phyloP scores from a whole-genome alignment of 2,329 filamentous ascomycete species.

The Aspergillus novofumigatus region DNA sequence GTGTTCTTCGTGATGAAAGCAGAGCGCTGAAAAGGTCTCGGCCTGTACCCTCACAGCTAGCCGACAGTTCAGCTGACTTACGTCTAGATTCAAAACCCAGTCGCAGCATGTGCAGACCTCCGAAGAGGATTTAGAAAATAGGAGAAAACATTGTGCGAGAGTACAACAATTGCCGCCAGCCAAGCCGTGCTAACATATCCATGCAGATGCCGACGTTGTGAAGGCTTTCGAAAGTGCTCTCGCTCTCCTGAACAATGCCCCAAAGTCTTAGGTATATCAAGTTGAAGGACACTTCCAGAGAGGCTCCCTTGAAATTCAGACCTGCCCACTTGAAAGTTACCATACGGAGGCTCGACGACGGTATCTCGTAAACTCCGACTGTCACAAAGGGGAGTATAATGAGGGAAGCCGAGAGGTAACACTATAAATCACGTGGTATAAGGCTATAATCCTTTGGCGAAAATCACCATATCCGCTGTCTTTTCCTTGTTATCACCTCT shows the following conservation, averaged over 20 bases:
- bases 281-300: neutral
- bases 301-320: neutral
- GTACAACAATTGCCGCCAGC: conserved; percentile 7
- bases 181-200: conserved; percentile 12
- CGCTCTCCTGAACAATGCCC: conserved; percentile 37
- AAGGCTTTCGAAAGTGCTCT: conserved; percentile 47
- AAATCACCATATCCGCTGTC: neutral
- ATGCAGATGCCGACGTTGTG: conserved; percentile 41
- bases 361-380: neutral
- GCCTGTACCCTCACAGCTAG: conserved; percentile 7
- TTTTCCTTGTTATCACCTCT: no score
- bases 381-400: neutral
- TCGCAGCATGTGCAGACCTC: conserved; percentile 70
- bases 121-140: conserved; percentile 67
- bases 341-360: neutral
- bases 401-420: neutral
- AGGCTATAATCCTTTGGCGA: neutral
- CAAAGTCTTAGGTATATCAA: conserved; percentile 12
- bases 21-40: conserved; percentile 69
- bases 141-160: conserved; percentile 72
- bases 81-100: conserved; percentile 67
- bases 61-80: neutral
- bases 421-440: no score
- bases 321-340: neutral
- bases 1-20: conserved; percentile 67